phyloP scores from a whole-genome alignment of 345 rosid species.

The Eucalyptus paniculata region DNA sequence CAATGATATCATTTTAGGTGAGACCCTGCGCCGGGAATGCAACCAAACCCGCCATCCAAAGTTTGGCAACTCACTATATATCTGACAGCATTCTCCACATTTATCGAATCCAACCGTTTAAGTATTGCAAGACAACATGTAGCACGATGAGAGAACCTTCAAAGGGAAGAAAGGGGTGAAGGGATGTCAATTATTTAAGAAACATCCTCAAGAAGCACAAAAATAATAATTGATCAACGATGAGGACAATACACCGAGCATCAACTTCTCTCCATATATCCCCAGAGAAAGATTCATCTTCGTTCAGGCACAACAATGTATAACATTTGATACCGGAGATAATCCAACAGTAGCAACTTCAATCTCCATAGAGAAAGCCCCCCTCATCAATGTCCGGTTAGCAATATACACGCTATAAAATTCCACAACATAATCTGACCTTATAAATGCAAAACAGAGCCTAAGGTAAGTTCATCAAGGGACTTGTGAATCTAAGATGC shows the following conservation, averaged over 20 bases:
- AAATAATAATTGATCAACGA: background rate
- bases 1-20: background rate
- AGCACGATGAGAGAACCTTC: conserved; percentile 70
- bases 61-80: conserved; percentile 81
- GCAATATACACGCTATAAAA: too few relatives aligned
- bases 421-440: too few relatives aligned
- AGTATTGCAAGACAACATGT: conserved; percentile 67
- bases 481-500: background rate
- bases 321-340: too few relatives aligned
- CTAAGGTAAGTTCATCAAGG: too few relatives aligned
- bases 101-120: conserved; percentile 42
- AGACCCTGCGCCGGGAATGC: conserved; percentile 81
- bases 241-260: conserved; percentile 26
- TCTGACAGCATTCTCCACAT: conserved; percentile 58
- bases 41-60: conserved; percentile 84
- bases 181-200: too few relatives aligned
- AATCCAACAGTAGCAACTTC: too few relatives aligned
- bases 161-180: background rate
- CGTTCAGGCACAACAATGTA: conserved; percentile 22
- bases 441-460: too few relatives aligned
- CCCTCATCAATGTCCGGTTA: background rate
- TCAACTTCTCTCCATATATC: conserved; percentile 83
- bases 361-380: too few relatives aligned
- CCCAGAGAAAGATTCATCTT: conserved; percentile 80
- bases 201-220: too few relatives aligned